A percentile compares a stretch with the other conserved stretches of the same genome.
Evolutionary conservation across 176 grass and related monocot species (phyloP).

Genomic region (Pharus latifolius): DNA sequence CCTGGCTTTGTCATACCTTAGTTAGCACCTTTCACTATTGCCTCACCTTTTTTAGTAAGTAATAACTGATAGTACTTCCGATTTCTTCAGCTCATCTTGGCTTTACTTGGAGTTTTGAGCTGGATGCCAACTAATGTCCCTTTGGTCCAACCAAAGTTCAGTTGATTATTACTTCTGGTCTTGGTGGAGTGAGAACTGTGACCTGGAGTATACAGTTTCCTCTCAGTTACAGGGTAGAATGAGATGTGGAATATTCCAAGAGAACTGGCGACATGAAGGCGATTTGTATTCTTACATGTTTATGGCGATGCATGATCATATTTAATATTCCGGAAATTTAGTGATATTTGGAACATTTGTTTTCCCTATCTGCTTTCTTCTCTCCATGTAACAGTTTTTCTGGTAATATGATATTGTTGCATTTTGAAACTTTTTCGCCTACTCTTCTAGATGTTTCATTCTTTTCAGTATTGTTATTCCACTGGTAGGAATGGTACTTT

Average conservation of each 20-base stretch:
- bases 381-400: neutral
- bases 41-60: no score
- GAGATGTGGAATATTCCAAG: neutral
- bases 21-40: no score
- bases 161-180: no score
- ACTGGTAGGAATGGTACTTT: neutral
- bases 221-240: neutral
- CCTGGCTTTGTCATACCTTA: neutral
- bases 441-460: slow-evolving; percentile 1
- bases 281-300: neutral
- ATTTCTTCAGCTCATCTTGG: no score
- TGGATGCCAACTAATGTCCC: no score
- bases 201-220: no score
- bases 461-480: neutral
- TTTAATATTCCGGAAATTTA: neutral
- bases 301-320: neutral
- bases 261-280: neutral
- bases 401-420: neutral
- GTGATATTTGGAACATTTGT: neutral
- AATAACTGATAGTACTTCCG: no score
- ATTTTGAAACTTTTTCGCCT: neutral
- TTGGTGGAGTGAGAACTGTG: no score
- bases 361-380: neutral
- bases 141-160: no score
- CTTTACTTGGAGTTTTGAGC: no score